A percentile compares a stretch with the other conserved stretches of the same genome.
These are phyloP conservation scores for Sarocladiaceae sp. DNA, from an alignment of 2,329 filamentous ascomycete species.

Conservation along the genomic window DNA sequence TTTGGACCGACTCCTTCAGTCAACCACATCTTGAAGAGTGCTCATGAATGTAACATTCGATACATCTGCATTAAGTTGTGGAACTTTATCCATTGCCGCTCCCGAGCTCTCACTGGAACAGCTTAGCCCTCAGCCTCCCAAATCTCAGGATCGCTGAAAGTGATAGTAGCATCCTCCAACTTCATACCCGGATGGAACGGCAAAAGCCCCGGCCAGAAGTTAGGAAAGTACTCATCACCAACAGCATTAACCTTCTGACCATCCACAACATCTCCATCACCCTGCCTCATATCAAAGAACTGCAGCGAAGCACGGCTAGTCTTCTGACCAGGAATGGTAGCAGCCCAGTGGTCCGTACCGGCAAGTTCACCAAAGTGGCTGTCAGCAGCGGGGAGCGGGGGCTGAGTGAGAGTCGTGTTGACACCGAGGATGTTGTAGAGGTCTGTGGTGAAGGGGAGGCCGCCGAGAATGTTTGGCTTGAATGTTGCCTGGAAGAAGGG, in stretches of 20 bases:
- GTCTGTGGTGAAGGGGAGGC: conserved; percentile 37
- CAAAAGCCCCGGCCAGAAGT: conserved; percentile 44
- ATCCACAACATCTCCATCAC: conserved; percentile 13
- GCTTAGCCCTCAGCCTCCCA: conserved; percentile 11
- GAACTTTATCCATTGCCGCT: too few relatives aligned
- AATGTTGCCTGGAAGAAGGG: conserved; percentile 45
- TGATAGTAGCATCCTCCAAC: conserved; percentile 31
- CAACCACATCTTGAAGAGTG: too few relatives aligned
- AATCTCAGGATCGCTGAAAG: conserved; percentile 16
- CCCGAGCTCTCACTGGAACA: too few relatives aligned
- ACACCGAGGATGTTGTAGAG: conserved; percentile 37
- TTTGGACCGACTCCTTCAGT: too few relatives aligned
- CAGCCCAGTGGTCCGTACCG: conserved; percentile 43
- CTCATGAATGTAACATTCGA: too few relatives aligned
- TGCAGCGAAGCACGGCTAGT: conserved; percentile 30
- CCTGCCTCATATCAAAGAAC: conserved; percentile 44
- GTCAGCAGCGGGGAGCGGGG: conserved; percentile 39
- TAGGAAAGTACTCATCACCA: conserved; percentile 19
- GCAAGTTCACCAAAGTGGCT: conserved; percentile 37
- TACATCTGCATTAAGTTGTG: too few relatives aligned
- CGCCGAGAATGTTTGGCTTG: conserved; percentile 32
- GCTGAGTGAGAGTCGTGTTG: conserved; percentile 40
- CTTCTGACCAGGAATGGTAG: conserved; percentile 27
- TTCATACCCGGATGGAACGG: conserved; percentile 39
- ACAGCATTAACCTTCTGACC: conserved; percentile 17